Percentiles rank a stretch among this genome's conserved stretches.
phyloP scores from a whole-genome alignment of 75 land plant species.

The Adiantum capillusveneris region DNA sequence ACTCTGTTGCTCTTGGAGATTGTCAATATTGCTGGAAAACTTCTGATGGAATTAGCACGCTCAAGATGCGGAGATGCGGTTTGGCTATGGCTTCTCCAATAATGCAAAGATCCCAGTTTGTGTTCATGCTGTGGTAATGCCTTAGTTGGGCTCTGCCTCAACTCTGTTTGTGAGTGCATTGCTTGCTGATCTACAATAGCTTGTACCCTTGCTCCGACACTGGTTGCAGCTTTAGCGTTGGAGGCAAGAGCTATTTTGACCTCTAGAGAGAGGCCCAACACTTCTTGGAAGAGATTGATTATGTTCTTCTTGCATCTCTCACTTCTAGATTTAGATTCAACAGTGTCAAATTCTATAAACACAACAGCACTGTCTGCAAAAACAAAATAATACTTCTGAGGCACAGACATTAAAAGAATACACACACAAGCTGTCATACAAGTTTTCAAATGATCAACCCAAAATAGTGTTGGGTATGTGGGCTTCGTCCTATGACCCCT shows the following conservation, averaged over 20 bases:
- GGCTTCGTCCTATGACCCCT: too few species aligned
- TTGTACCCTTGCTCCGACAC: background rate
- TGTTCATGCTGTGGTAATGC: background rate
- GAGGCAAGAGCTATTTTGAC: constrained; percentile 30
- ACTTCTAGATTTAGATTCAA: constrained; percentile 41
- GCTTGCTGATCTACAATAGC: background rate
- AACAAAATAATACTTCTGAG: too few species aligned
- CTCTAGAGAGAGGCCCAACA: constrained; percentile 51
- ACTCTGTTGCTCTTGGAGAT: background rate
- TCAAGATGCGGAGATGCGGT: background rate
- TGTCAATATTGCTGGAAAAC: background rate
- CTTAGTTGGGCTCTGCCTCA: background rate
- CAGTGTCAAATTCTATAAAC: constrained; percentile 46
- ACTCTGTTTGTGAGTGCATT: background rate
- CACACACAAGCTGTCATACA: too few species aligned
- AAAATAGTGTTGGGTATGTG: too few species aligned
- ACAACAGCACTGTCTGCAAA: constrained; percentile 43
- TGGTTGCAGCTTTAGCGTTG: background rate
- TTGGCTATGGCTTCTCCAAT: constrained; percentile 3
- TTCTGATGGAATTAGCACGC: background rate
- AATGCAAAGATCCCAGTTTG: background rate
- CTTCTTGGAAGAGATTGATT: constrained; percentile 49
- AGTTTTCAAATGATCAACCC: too few species aligned
- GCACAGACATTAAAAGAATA: too few species aligned
- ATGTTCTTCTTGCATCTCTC: constrained; percentile 63